Base-by-base conservation (phyloP, 169 alveolate genomes). In the Cryptosporidium canis region DNA sequence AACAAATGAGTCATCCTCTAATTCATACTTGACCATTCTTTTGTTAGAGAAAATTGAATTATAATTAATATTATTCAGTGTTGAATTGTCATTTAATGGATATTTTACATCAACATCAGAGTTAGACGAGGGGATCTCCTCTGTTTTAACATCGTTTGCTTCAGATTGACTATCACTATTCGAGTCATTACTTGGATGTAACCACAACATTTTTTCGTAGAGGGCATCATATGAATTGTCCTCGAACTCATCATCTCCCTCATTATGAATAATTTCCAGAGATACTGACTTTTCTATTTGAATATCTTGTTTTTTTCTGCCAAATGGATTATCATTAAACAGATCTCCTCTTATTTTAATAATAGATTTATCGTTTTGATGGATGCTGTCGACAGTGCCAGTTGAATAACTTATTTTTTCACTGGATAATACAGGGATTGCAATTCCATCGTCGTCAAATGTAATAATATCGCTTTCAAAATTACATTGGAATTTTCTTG, bases 401-500 rank as follows among this genome's bases (percentile, higher is more conserved):
- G 56, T 8, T 31, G 55, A 43, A 41, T 72, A 77, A 58, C 72
- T 77, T 39, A 77, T 77, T 61, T 77, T 77, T 18, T 77, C 72
- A 24, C 70, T 77, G 14, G 87, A 77, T 29, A 77, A 44, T 39
- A 77, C 41, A 27, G 87, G 87, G 29, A 77, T 77, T 16, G 70
- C 77, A 61, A 77, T 77, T 21, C 87, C 87, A 55, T 77, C 87
- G 44, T 77, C 87, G 16, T 77, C 87, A 39, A 77, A 77, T 11
- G 87, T 61, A 58, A 77, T 77, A n/a, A 77, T 77, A 29, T 77
- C 87, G 27, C 72, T 77, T 33, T 77, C 87, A 77, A 44, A 61
- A 43, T 77, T 77, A 35, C 87, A 77, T 77, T 77, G 87, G n/a
- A 77, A 77, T n/a, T 77, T 77, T 24, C 87, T 77, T n/a, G 87